Evolutionary conservation across 148 eudicot species (phyloP).

Genomic region (Chenopodium formosanum): DNA sequence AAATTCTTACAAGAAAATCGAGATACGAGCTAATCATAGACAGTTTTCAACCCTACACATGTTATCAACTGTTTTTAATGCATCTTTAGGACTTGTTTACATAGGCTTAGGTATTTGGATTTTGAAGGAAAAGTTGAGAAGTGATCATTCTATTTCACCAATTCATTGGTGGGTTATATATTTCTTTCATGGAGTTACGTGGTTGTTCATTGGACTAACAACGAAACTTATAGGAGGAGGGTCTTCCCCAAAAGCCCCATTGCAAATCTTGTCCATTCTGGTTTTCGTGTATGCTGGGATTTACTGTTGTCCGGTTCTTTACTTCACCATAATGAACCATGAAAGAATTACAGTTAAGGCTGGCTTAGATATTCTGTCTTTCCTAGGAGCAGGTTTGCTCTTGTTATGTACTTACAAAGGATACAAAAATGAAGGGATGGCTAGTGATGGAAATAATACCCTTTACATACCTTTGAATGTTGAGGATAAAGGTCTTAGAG

Average conservation of each 20-base stretch:
- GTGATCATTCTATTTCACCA: slow-evolving; percentile 21
- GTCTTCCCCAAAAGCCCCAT: slow-evolving; percentile 20
- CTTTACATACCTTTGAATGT: slow-evolving; percentile 48
- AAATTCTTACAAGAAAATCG: slow-evolving; percentile 27
- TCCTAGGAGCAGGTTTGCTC: slow-evolving; percentile 59
- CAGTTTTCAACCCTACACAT: slow-evolving; percentile 40
- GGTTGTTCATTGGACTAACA: slow-evolving; percentile 49
- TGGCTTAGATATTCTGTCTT: slow-evolving; percentile 46
- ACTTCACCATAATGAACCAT: slow-evolving; percentile 27
- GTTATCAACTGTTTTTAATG: slow-evolving; percentile 50
- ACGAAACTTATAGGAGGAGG: slow-evolving; percentile 46
- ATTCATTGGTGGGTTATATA: slow-evolving; percentile 26
- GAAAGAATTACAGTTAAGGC: slow-evolving; percentile 36
- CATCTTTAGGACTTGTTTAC: slow-evolving; percentile 41
- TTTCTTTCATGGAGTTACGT: slow-evolving; percentile 53
- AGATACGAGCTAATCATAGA: slow-evolving; percentile 11
- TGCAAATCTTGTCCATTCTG: slow-evolving; percentile 46
- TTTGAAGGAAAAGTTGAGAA: slow-evolving; percentile 33
- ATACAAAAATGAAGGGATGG: slow-evolving; percentile 34
- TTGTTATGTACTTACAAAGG: slow-evolving; percentile 56
- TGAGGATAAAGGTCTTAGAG: too few species aligned
- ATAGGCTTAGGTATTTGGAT: slow-evolving; percentile 24
- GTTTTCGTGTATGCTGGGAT: slow-evolving; percentile 23
- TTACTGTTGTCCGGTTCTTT: slow-evolving; percentile 34
- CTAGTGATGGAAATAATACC: slow-evolving; percentile 14